Percentiles rank a stretch among this genome's conserved stretches.
Evolutionary conservation across 768 basidiomycete genomes (phyloP).

Genomic region (Serendipita sp.): DNA sequence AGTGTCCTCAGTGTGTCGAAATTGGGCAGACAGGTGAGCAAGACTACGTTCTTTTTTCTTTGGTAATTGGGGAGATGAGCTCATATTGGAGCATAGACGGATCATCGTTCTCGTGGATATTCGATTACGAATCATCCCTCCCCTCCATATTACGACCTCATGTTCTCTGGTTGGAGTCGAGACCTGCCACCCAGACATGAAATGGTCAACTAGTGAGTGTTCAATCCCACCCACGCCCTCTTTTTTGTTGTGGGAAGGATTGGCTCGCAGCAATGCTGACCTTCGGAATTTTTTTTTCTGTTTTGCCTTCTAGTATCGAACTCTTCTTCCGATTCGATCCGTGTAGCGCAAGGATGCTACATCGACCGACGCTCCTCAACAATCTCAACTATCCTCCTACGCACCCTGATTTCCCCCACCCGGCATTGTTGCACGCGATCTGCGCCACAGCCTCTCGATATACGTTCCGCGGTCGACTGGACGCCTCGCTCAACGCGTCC

Average conservation of each 20-base stretch:
- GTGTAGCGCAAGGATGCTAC: constrained; percentile 69
- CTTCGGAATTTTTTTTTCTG: not conserved
- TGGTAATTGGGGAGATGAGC: too few relatives aligned
- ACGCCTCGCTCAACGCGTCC: constrained; percentile 48
- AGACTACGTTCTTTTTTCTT: too few relatives aligned
- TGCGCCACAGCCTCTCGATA: constrained; percentile 75
- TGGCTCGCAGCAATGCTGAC: not conserved
- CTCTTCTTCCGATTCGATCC: constrained; percentile 82
- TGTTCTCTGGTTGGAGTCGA: constrained; percentile 71
- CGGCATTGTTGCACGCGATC: constrained; percentile 82
- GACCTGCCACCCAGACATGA: constrained; percentile 38
- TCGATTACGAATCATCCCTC: constrained; percentile 22
- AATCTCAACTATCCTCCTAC: constrained; percentile 67
- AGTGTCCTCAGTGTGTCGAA: not conserved
- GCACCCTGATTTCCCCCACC: constrained; percentile 75
- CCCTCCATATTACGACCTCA: constrained; percentile 31
- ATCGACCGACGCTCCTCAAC: constrained; percentile 63
- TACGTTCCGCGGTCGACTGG: constrained; percentile 54
- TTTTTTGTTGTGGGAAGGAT: too few relatives aligned
- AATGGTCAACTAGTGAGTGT: not conserved
- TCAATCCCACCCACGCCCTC: not conserved
- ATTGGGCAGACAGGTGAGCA: not conserved
- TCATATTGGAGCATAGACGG: too few relatives aligned
- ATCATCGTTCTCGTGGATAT: constrained; percentile 23
- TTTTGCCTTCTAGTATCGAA: constrained; percentile 41